These are phyloP conservation scores for Penicillium maclennaniae DNA, from an alignment of 495 filamentous ascomycete species.

Conservation along the genomic window DNA sequence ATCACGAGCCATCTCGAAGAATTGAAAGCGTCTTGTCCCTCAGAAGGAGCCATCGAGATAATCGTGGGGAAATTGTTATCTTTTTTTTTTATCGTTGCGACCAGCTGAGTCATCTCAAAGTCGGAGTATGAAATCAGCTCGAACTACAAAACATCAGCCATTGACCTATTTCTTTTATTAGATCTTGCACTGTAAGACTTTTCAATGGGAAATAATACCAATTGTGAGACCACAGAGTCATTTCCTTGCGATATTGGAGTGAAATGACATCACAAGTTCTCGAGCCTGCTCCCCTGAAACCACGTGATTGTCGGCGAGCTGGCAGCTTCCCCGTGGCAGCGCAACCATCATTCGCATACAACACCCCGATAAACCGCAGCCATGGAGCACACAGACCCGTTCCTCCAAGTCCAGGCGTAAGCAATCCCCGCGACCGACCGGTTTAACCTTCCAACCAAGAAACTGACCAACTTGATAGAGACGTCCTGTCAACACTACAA, in stretches of 20 bases:
- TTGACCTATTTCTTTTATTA: too few relatives aligned
- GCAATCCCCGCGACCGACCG: constrained; percentile 10
- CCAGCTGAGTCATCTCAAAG: constrained; percentile 14
- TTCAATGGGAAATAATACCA: too few relatives aligned
- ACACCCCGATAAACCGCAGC: constrained; percentile 19
- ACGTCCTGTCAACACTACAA: constrained; percentile 78
- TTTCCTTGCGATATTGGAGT: neutral
- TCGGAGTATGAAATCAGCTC: neutral
- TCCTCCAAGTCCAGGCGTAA: constrained; percentile 89
- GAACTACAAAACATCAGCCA: neutral
- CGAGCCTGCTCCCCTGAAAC: neutral
- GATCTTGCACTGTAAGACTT: too few relatives aligned
- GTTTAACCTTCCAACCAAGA: neutral
- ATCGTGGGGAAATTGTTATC: constrained; percentile 19
- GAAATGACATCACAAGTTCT: neutral
- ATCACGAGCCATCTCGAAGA: constrained; percentile 19
- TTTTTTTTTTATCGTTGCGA: constrained; percentile 12
- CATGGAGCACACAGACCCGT: constrained; percentile 76
- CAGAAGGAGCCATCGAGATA: constrained; percentile 1
- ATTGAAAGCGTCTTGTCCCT: neutral
- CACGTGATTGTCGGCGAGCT: constrained; percentile 19
- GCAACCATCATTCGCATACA: constrained; percentile 5
- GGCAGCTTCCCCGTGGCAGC: constrained; percentile 8
- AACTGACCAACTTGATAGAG: constrained; percentile 47
- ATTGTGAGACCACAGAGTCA: neutral